phyloP scores from a whole-genome alignment of 441 rosid species.

The Populus hybrid region DNA sequence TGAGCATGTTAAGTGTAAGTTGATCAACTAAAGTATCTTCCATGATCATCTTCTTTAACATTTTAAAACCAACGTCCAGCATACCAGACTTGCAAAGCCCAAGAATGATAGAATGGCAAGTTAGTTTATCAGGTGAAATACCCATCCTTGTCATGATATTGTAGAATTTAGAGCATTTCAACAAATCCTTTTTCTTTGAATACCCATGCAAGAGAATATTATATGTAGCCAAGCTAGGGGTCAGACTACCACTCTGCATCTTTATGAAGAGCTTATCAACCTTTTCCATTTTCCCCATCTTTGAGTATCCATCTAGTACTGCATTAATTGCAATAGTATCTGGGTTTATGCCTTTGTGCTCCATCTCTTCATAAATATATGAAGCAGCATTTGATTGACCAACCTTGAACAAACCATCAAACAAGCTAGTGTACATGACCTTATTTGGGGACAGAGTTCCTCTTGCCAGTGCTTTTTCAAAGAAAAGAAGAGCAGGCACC shows the following conservation, averaged over 20 bases:
- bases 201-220: conserved; percentile 76
- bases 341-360: conserved; percentile 37
- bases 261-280: conserved; percentile 40
- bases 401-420: conserved; percentile 68
- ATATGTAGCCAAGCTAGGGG: conserved; percentile 62
- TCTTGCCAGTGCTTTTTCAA: conserved; percentile 42
- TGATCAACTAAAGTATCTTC: conserved; percentile 47
- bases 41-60: conserved; percentile 50
- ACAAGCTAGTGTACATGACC: conserved; percentile 55
- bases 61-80: conserved; percentile 59
- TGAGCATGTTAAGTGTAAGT: conserved; percentile 54
- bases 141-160: conserved; percentile 44
- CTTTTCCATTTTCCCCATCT: conserved; percentile 56
- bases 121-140: conserved; percentile 55
- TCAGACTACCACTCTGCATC: conserved; percentile 34
- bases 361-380: conserved; percentile 46
- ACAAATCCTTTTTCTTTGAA: conserved; percentile 55
- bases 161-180: conserved; percentile 41
- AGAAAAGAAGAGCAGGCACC: conserved; percentile 59
- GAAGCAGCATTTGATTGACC: conserved; percentile 58
- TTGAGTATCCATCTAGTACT: conserved; percentile 51
- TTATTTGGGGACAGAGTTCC: conserved; percentile 37
- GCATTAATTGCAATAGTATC: conserved; percentile 58
- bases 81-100: conserved; percentile 59
- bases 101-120: conserved; percentile 66